These are phyloP conservation scores for Triticum aestivum DNA, from an alignment of 176 grass and related monocot species.

Conservation along the genomic window IWGSC_CS_RefSeq_v2.1 NC_057801.1:140507692-140508191, in stretches of 20 bases:
- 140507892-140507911: not conserved
- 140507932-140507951: slow-evolving; percentile 21
- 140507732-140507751: slow-evolving; percentile 12
- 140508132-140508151: no score
- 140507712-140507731: not conserved
- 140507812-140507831: slow-evolving; percentile 8
- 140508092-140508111: no score
- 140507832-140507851: not conserved
- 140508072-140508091: no score
- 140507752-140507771: not conserved
- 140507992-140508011: not conserved
- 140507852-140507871: not conserved
- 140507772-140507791: slow-evolving; percentile 20
- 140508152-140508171: no score
- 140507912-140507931: not conserved
- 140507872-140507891: not conserved
- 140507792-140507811: not conserved
- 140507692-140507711: slow-evolving; percentile 4
- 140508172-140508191: no score
- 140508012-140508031: not conserved
- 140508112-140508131: no score
- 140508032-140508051: not conserved
- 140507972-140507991: not conserved
- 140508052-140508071: not conserved
- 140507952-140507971: not conserved